phyloP scores from a whole-genome alignment of 1,284 basidiomycete species.

The Pisolithus thermaeus region DNA sequence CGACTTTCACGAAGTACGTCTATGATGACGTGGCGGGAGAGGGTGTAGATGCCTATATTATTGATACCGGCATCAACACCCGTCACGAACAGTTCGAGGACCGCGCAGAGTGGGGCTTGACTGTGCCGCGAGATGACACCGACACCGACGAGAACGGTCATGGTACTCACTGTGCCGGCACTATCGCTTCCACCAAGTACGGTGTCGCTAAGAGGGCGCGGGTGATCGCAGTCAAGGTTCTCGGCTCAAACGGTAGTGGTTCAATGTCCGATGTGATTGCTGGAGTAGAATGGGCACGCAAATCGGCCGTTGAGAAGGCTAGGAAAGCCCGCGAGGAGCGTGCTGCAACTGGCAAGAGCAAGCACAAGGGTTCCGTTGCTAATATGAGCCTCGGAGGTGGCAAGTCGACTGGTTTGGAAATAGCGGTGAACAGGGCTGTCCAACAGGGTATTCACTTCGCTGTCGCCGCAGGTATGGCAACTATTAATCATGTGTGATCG shows the following conservation, averaged over 20 bases:
- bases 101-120: constrained; percentile 80
- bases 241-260: constrained; percentile 89
- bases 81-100: constrained; percentile 85
- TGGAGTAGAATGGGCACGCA: constrained; percentile 83
- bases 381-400: constrained; percentile 98
- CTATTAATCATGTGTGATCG: neutral
- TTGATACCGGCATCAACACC: constrained; percentile 88
- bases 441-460: constrained; percentile 87
- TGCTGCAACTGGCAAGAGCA: constrained; percentile 58
- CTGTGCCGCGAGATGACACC: constrained; percentile 71
- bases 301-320: constrained; percentile 53
- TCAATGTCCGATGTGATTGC: constrained; percentile 92
- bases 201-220: constrained; percentile 95
- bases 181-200: constrained; percentile 73
- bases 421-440: constrained; percentile 84
- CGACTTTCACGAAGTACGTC: constrained; percentile 85
- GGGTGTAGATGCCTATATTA: constrained; percentile 85
- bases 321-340: constrained; percentile 58
- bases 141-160: constrained; percentile 75
- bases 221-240: constrained; percentile 95
- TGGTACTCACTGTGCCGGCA: constrained; percentile 82
- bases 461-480: constrained; percentile 82
- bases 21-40: constrained; percentile 76
- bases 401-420: constrained; percentile 85
- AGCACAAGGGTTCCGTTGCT: constrained; percentile 92